Conservation (phyloP, 106 monocot species). For the Cymbidium sinense region DNA sequence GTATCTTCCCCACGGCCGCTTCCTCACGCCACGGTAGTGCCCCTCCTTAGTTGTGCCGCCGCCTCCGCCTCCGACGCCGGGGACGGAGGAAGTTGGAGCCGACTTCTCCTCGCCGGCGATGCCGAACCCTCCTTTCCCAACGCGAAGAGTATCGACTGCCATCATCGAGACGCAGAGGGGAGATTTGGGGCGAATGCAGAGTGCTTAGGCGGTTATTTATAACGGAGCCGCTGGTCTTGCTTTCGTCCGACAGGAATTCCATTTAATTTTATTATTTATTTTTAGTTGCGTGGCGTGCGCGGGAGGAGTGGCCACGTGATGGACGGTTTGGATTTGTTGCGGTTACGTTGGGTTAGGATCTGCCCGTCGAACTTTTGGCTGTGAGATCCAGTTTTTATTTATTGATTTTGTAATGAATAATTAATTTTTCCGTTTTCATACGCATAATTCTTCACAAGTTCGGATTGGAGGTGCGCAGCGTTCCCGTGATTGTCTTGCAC, state of each 20-base stretch:
- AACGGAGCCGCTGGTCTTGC: slow-evolving; percentile 33
- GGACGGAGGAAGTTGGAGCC: background rate
- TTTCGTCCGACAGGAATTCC: slow-evolving; percentile 44
- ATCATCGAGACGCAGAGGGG: background rate
- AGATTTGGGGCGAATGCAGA: slow-evolving; percentile 1
- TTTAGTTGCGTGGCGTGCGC: slow-evolving; percentile 1
- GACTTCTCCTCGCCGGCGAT: background rate
- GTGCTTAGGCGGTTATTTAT: slow-evolving; percentile 24
- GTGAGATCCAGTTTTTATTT: background rate
- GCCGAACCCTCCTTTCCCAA: background rate
- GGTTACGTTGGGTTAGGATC: background rate
- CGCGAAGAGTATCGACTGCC: slow-evolving; percentile 1
- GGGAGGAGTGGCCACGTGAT: background rate
- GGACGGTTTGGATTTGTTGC: slow-evolving; percentile 2
- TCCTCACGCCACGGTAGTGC: slow-evolving; percentile 39
- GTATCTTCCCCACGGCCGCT: slow-evolving; percentile 41
- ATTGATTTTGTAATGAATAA: background rate
- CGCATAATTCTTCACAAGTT: background rate
- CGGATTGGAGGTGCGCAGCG: too few species aligned
- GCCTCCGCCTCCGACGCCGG: background rate
- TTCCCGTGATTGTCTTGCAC: background rate
- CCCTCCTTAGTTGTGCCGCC: slow-evolving; percentile 19
- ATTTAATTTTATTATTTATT: background rate
- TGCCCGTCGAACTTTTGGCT: background rate
- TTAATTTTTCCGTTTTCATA: background rate